phyloP scores from a whole-genome alignment of 2,329 filamentous ascomycete genomes.

The Teratosphaeria gauchensis region DNA sequence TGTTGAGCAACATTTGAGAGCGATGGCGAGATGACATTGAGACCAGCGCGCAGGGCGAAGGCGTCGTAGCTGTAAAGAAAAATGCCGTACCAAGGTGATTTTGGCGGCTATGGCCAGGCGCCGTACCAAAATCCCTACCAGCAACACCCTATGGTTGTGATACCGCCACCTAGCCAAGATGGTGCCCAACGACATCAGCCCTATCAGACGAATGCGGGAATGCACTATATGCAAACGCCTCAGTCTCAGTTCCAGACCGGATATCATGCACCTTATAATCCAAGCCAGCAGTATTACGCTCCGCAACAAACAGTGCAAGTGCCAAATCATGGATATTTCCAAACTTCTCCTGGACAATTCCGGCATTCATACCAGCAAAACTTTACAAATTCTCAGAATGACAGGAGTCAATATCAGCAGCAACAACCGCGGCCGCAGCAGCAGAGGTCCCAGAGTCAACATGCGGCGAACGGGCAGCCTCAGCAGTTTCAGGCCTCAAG shows the following conservation, averaged over 20 bases:
- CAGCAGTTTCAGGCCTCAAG: not conserved
- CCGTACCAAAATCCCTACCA: not conserved
- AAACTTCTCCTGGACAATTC: not conserved
- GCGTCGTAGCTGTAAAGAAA: not conserved
- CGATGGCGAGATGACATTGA: not conserved
- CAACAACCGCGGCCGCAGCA: conserved; percentile 25
- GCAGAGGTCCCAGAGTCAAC: conserved; percentile 14
- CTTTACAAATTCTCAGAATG: not conserved
- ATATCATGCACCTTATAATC: conserved; percentile 26
- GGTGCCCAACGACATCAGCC: not conserved
- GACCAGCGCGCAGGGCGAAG: not conserved
- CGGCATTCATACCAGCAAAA: not conserved
- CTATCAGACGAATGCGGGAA: conserved; percentile 1
- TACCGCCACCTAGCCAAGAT: conserved; percentile 3
- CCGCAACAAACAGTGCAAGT: not conserved
- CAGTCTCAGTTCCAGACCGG: conserved; percentile 29
- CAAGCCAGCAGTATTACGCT: not conserved
- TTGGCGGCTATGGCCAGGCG: not conserved
- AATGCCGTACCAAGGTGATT: not conserved
- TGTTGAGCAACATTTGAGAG: too few relatives aligned
- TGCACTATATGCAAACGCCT: conserved; percentile 15
- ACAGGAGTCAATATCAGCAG: conserved; percentile 10
- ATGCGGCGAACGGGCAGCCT: not conserved
- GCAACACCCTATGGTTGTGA: conserved; percentile 1
- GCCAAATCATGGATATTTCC: not conserved